A percentile compares a stretch with the other conserved stretches of the same genome.
Evolutionary conservation across 2,329 filamentous ascomycete species (phyloP).

Genomic region (Pyrenophora teres): DNA sequence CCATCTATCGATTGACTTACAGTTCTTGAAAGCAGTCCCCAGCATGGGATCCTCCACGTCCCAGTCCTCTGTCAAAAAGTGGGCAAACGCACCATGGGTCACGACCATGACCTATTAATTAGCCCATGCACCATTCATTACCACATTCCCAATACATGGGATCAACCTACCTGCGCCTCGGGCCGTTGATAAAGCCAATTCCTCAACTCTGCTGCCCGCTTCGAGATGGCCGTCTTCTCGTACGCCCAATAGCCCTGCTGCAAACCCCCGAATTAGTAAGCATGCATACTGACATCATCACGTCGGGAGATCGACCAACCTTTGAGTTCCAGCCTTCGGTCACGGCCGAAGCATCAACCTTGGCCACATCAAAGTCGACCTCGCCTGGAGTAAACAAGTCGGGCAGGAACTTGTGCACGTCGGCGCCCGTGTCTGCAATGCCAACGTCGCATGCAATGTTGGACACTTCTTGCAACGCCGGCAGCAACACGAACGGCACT

Average conservation of each 20-base stretch:
- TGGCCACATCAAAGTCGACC: constrained; percentile 52
- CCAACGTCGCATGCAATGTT: constrained; percentile 78
- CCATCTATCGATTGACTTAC: constrained; percentile 15
- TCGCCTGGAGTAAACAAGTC: constrained; percentile 61
- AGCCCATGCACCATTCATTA: not conserved
- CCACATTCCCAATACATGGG: not conserved
- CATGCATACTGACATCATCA: not conserved
- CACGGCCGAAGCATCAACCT: constrained; percentile 67
- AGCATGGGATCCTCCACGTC: constrained; percentile 37
- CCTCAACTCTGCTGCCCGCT: constrained; percentile 37
- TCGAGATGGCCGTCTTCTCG: constrained; percentile 32
- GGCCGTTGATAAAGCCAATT: constrained; percentile 35
- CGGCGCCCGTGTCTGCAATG: constrained; percentile 44
- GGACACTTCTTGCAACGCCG: constrained; percentile 78
- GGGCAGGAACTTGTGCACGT: constrained; percentile 49
- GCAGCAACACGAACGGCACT: constrained; percentile 64
- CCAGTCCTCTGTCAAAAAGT: constrained; percentile 86
- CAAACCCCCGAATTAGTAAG: constrained; percentile 2
- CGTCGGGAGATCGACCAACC: constrained; percentile 17
- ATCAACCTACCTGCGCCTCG: constrained; percentile 30
- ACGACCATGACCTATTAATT: constrained; percentile 71
- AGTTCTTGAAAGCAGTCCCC: constrained; percentile 41
- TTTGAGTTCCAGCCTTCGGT: constrained; percentile 75
- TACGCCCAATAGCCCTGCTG: constrained; percentile 42
- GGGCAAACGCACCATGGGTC: constrained; percentile 81